A percentile compares a stretch with the other conserved stretches of the same genome.
Conservation (phyloP, 2,329 filamentous ascomycete species). For the Helotiales sp. region DNA sequence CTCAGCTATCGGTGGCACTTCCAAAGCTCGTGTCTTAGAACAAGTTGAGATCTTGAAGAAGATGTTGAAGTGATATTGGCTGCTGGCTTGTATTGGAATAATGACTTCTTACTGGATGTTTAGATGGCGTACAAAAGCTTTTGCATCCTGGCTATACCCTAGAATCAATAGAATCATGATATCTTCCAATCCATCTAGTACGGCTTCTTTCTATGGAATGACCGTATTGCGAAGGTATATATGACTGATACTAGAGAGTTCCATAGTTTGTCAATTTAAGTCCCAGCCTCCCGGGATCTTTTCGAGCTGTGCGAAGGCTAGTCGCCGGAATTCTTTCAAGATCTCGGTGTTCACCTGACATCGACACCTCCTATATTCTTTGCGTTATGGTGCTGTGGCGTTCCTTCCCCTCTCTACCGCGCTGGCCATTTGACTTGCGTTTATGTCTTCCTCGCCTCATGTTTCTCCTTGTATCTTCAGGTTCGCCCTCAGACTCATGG, state of each 20-base stretch:
- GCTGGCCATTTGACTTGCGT: background rate
- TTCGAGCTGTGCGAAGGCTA: too few species aligned
- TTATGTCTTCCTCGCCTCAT: background rate
- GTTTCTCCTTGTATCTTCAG: background rate
- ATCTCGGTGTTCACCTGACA: too few species aligned
- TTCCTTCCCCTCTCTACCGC: background rate
- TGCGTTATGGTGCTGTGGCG: background rate
- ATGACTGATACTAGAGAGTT: too few species aligned
- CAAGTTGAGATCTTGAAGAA: conserved; percentile 56
- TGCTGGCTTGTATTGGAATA: background rate
- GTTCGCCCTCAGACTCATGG: background rate
- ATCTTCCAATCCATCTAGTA: background rate
- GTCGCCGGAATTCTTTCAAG: too few species aligned
- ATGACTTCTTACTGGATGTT: too few species aligned
- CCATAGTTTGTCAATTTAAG: too few species aligned
- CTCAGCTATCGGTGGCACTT: conserved; percentile 75
- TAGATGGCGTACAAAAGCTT: background rate
- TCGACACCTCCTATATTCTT: background rate
- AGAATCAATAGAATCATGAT: background rate
- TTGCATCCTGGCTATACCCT: background rate
- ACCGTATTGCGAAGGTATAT: too few species aligned
- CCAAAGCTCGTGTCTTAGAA: conserved; percentile 64
- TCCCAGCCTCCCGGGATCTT: too few species aligned
- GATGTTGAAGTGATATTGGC: conserved; percentile 25
- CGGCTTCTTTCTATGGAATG: too few species aligned